Evolutionary conservation across 2,329 filamentous ascomycete species (phyloP).

Genomic region (Davidsoniella neocaledoniae): DNA sequence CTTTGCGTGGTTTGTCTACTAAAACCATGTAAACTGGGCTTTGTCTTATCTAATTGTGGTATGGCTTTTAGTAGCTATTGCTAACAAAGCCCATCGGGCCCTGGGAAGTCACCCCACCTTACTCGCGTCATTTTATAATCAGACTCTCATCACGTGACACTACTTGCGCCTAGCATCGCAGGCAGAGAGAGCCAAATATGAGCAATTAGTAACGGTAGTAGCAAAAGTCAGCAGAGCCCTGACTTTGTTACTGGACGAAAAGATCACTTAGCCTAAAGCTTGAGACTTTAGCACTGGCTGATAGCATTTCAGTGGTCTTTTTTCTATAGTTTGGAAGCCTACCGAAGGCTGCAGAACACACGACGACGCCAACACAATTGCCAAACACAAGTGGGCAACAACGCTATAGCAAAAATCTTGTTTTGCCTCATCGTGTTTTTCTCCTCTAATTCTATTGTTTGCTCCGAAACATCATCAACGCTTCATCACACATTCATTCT

Average conservation of each 20-base stretch:
- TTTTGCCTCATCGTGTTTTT: not conserved
- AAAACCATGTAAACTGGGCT: no score
- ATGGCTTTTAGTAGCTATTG: not conserved
- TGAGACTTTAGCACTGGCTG: not conserved
- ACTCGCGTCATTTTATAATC: no score
- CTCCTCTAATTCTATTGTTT: not conserved
- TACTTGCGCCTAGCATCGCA: not conserved
- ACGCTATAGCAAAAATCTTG: not conserved
- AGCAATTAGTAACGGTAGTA: no score
- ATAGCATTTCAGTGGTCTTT: not conserved
- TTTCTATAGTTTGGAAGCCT: conserved; percentile 1
- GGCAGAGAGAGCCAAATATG: not conserved
- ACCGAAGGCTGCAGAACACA: conserved; percentile 4
- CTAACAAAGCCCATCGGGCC: no score
- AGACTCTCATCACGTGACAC: not conserved
- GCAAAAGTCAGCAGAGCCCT: no score
- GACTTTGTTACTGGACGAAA: no score
- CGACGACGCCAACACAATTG: not conserved
- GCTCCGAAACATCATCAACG: not conserved
- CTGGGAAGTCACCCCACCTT: no score
- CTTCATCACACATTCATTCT: not conserved
- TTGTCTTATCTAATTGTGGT: not conserved
- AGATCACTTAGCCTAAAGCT: not conserved
- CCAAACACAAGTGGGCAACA: not conserved
- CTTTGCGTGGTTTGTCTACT: no score